A percentile compares a stretch with the other conserved stretches of the same genome.
Conservation (phyloP, 192 early-diverging fungal species). For the Backusella sp. region DNA sequence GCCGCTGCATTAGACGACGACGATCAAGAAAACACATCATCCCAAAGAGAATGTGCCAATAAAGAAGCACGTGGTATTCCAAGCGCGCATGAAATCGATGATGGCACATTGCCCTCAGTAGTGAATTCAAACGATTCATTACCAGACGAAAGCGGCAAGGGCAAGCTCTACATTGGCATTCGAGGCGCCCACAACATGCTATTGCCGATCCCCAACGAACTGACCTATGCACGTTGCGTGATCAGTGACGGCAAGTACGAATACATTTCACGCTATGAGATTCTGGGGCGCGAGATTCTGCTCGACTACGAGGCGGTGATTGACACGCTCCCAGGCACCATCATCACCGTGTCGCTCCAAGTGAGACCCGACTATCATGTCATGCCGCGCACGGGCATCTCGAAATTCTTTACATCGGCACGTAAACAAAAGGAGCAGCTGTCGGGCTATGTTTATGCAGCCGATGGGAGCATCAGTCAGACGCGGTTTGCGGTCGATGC, state of each 20-base stretch:
- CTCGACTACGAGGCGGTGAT: conserved; percentile 24
- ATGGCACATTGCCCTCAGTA: background rate
- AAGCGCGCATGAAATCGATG: conserved; percentile 6
- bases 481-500: conserved; percentile 21
- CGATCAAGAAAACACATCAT: background rate
- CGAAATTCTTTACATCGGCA: conserved; percentile 20
- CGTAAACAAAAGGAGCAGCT: conserved; percentile 19
- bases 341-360: conserved; percentile 16
- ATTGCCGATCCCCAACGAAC: conserved; percentile 18
- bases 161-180: conserved; percentile 20
- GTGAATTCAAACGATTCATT: background rate
- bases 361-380: conserved; percentile 28
- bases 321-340: conserved; percentile 11
- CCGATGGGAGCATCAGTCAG: conserved; percentile 25
- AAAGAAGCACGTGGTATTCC: background rate
- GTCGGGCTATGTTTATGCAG: conserved; percentile 24
- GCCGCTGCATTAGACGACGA: background rate
- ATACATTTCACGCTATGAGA: conserved; percentile 20
- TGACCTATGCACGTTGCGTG: conserved; percentile 29
- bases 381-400: conserved; percentile 16
- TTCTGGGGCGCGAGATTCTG: conserved; percentile 15
- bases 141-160: background rate
- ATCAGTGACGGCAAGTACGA: conserved; percentile 28
- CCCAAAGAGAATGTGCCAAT: background rate
- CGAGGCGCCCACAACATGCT: conserved; percentile 18